A percentile compares a stretch with the other conserved stretches of the same genome.
Conservation (phyloP, 2,329 filamentous ascomycete genomes). For the Teratosphaeria viscida region DNA sequence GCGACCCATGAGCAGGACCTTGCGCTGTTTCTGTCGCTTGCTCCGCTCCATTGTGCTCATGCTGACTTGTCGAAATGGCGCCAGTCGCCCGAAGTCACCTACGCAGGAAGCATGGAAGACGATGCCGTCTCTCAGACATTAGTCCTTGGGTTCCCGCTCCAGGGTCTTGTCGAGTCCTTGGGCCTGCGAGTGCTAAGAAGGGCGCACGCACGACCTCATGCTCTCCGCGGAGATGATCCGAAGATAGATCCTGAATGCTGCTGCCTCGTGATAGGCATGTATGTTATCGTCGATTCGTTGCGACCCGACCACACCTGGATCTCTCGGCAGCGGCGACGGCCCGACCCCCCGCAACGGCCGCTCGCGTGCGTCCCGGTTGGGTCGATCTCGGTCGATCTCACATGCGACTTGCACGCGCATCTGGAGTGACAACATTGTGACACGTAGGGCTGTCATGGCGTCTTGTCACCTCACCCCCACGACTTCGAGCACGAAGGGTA, state of each 20-base stretch:
- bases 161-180: background rate
- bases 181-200: background rate
- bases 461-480: background rate
- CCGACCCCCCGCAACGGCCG: background rate
- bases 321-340: background rate
- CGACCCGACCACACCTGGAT: background rate
- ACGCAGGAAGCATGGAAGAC: background rate
- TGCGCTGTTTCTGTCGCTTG: conserved; percentile 44
- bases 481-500: background rate
- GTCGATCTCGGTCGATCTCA: background rate
- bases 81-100: background rate
- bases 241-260: background rate
- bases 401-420: background rate
- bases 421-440: background rate
- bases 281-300: background rate
- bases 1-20: conserved; percentile 62
- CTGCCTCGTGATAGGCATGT: background rate
- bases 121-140: background rate
- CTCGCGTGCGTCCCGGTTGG: background rate
- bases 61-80: background rate
- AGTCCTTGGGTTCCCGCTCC: background rate
- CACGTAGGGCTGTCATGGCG: background rate
- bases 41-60: conserved; percentile 20
- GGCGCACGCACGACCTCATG: background rate
- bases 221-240: background rate